Percentiles rank a stretch among this genome's conserved stretches.
These are phyloP conservation scores for Trametes villosa DNA, from an alignment of 768 basidiomycete species.

Conservation along the genomic window DNA sequence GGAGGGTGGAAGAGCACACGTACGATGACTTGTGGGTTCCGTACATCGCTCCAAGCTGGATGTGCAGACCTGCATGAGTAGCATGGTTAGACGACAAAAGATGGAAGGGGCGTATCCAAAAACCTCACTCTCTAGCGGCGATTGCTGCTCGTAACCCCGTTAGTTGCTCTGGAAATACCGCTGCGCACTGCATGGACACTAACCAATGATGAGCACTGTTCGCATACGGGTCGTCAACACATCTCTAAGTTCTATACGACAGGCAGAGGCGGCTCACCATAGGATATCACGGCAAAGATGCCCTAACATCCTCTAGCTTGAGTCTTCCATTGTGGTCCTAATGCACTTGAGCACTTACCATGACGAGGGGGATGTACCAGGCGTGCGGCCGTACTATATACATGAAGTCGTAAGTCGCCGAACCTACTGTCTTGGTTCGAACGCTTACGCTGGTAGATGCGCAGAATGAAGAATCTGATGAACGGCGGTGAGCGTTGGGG, in stretches of 20 bases:
- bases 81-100: not conserved
- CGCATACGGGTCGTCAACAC: too few species aligned
- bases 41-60: not conserved
- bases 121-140: too few species aligned
- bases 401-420: too few species aligned
- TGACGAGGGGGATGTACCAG: slow-evolving; percentile 2
- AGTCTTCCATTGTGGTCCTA: too few species aligned
- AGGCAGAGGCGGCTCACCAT: not conserved
- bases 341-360: not conserved
- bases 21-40: not conserved
- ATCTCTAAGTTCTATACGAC: too few species aligned
- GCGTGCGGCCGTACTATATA: not conserved
- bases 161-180: too few species aligned
- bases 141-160: too few species aligned
- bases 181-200: too few species aligned
- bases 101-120: not conserved
- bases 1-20: not conserved
- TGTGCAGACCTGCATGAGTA: not conserved
- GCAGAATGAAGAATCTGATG: slow-evolving; percentile 4
- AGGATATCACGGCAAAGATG: not conserved
- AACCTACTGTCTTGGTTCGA: not conserved
- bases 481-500: too few species aligned
- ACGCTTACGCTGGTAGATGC: slow-evolving; percentile 5
- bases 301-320: not conserved
- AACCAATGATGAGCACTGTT: too few species aligned